Evolutionary conservation across 2,329 filamentous ascomycete species (phyloP).

Genomic region (Colletotrichum echinochloae): DNA sequence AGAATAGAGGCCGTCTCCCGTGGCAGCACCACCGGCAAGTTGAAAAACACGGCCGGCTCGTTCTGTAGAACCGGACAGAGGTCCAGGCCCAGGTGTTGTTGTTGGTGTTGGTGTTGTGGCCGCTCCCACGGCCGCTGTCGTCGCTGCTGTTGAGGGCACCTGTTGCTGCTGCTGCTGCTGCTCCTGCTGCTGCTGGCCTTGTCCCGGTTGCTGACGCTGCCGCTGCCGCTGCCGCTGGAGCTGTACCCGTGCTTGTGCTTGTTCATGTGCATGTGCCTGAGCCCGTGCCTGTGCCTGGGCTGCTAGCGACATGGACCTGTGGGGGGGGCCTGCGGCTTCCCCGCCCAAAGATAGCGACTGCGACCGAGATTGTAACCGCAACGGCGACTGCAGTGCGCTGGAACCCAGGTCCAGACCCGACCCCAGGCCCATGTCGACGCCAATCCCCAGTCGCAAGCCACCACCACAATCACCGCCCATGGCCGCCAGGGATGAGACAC

Average conservation of each 20-base stretch:
- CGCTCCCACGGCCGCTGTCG: neutral
- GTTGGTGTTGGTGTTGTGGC: neutral
- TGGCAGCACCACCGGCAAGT: neutral
- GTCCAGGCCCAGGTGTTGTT: neutral
- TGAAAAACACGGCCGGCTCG: neutral
- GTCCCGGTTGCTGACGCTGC: neutral
- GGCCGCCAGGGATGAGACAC: neutral
- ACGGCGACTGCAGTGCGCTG: constrained; percentile 17
- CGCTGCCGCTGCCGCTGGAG: constrained; percentile 10
- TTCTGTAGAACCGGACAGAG: neutral
- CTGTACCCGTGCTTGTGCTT: constrained; percentile 7
- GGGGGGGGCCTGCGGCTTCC: constrained; percentile 16
- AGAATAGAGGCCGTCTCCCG: neutral
- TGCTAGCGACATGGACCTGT: constrained; percentile 8
- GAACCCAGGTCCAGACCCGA: neutral
- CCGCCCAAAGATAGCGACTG: constrained; percentile 24
- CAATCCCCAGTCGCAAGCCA: constrained; percentile 8
- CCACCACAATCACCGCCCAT: neutral
- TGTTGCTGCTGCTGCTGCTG: neutral
- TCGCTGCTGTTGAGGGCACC: neutral
- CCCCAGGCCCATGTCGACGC: constrained; percentile 11
- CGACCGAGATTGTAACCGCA: constrained; percentile 34
- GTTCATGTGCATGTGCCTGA: constrained; percentile 21
- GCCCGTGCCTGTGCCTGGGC: constrained; percentile 35
- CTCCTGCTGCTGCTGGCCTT: neutral